phyloP scores from a whole-genome alignment of 768 basidiomycete genomes.

The Tulasnella sp. region DNA sequence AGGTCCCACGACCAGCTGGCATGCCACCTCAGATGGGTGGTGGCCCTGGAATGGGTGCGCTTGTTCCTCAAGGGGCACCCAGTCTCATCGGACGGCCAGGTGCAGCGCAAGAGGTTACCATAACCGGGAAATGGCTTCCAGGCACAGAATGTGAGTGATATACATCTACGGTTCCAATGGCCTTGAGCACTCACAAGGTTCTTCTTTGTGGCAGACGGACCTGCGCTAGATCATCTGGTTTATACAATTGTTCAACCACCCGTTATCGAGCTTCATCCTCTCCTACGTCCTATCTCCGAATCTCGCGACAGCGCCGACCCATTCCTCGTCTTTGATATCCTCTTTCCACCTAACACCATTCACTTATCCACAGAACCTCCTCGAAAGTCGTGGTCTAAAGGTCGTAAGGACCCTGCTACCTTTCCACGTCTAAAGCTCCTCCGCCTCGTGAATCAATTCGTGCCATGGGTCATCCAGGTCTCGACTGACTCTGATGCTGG shows the following conservation, averaged over 20 bases:
- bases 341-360: conserved; percentile 18
- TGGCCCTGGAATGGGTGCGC: neutral
- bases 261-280: conserved; percentile 14
- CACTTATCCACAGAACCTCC: conserved; percentile 17
- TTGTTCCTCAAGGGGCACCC: neutral
- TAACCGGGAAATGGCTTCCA: conserved; percentile 12
- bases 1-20: too few relatives aligned
- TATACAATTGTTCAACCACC: conserved; percentile 16
- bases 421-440: conserved; percentile 17
- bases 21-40: neutral
- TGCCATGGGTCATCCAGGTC: conserved; percentile 18
- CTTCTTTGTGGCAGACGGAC: conserved; percentile 9
- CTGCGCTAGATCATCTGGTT: conserved; percentile 14
- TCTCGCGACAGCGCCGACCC: conserved; percentile 5
- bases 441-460: conserved; percentile 11
- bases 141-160: conserved; percentile 6
- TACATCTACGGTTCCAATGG: neutral
- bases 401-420: conserved; percentile 17
- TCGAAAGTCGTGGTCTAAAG: conserved; percentile 17
- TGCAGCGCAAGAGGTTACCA: neutral
- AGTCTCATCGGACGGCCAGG: conserved; percentile 13
- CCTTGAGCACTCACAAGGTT: too few relatives aligned
- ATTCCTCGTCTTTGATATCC: conserved; percentile 15
- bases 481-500: neutral
- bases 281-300: conserved; percentile 13